phyloP scores from a whole-genome alignment of 306 rosid species.

The Cicer cuneatum region DNA sequence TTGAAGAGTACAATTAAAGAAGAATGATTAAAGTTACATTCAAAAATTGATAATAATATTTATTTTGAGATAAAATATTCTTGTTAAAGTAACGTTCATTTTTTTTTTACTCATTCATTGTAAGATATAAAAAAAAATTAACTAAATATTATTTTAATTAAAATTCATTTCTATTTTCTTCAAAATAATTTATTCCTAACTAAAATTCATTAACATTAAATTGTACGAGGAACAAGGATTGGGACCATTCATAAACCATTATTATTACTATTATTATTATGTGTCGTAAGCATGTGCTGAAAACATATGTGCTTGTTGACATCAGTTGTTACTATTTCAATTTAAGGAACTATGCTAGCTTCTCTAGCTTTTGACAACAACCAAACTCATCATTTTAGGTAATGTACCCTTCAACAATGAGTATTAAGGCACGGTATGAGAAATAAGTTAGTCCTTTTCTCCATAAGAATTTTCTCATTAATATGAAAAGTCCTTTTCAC shows the following conservation, averaged over 20 bases:
- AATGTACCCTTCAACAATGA: constrained; percentile 5
- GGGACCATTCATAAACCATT: constrained; percentile 33
- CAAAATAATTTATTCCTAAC: too few relatives aligned
- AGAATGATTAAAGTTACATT: too few relatives aligned
- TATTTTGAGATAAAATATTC: too few relatives aligned
- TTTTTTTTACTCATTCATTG: too few relatives aligned
- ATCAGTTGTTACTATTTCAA: constrained; percentile 23
- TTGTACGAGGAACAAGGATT: constrained; percentile 1
- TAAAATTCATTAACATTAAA: too few relatives aligned
- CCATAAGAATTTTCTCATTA: background rate
- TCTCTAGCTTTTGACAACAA: constrained; percentile 6
- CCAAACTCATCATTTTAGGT: constrained; percentile 20
- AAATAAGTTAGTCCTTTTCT: background rate
- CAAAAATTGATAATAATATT: too few relatives aligned
- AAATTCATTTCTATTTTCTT: too few relatives aligned
- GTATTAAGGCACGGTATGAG: background rate
- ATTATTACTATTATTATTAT: background rate
- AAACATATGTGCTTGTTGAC: constrained; percentile 18
- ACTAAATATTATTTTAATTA: too few relatives aligned
- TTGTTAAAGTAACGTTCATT: too few relatives aligned
- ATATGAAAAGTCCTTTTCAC: constrained; percentile 5
- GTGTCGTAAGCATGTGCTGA: constrained; percentile 17
- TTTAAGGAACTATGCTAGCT: constrained; percentile 11
- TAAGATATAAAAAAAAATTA: too few relatives aligned
- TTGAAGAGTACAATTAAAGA: too few relatives aligned